Conservation (phyloP, 2,329 filamentous ascomycete species). For the Corniculantispora saksenae region DNA sequence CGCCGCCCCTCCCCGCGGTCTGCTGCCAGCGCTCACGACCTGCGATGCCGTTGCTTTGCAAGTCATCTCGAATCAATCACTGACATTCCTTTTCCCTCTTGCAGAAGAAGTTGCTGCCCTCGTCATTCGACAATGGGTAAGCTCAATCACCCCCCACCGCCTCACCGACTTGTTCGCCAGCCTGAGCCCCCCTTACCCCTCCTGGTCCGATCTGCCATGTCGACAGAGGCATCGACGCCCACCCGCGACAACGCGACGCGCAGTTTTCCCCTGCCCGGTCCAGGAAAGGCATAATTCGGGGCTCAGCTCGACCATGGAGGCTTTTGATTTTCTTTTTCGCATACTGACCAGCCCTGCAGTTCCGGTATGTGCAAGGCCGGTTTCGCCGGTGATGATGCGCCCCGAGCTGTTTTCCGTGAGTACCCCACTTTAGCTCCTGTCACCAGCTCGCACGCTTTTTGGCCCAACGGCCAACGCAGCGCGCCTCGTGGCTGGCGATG, state of each 20-base stretch:
- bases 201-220: conserved; percentile 10
- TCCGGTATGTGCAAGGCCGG: conserved; percentile 99
- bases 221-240: conserved; percentile 10
- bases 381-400: conserved; percentile 99
- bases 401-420: conserved; percentile 99
- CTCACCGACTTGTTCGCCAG: conserved; percentile 38
- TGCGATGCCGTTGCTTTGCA: conserved; percentile 20
- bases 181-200: conserved; percentile 26
- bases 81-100: conserved; percentile 43
- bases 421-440: conserved; percentile 38
- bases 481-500: neutral
- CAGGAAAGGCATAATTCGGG: neutral
- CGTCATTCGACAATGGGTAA: conserved; percentile 99
- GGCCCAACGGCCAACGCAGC: conserved; percentile 1
- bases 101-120: conserved; percentile 99
- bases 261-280: neutral
- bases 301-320: neutral
- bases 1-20: conserved; percentile 16
- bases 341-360: conserved; percentile 59
- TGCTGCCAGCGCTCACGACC: conserved; percentile 21
- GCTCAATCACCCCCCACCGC: conserved; percentile 46
- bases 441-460: conserved; percentile 10
- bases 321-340: conserved; percentile 10
- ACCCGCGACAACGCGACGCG: conserved; percentile 5
- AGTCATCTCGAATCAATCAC: conserved; percentile 31